A percentile compares a stretch with the other conserved stretches of the same genome.
Evolutionary conservation across 306 rosid species (phyloP).

Genomic region (Fragaria vesca): DNA sequence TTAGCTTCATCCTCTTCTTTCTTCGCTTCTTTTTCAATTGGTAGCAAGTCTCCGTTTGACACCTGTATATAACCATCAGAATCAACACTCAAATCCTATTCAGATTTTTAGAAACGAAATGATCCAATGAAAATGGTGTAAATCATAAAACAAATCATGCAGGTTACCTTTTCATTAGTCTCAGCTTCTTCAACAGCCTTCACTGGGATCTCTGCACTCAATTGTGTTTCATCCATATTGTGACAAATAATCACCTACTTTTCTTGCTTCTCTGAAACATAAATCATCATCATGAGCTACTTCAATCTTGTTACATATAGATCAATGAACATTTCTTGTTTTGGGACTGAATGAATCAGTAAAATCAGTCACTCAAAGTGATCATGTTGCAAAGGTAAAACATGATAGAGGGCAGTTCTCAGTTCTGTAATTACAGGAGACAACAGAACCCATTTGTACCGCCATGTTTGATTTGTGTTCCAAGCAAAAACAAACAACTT

Average conservation of each 20-base stretch:
- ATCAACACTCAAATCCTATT: conserved; percentile 3
- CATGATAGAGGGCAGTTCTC: background rate
- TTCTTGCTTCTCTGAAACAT: conserved; percentile 23
- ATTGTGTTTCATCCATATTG: conserved; percentile 64
- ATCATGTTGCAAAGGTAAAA: conserved; percentile 2
- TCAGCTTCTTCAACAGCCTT: conserved; percentile 50
- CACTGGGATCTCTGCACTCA: conserved; percentile 46
- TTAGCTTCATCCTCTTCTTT: conserved; percentile 84
- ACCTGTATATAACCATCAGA: conserved; percentile 38
- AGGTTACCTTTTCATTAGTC: conserved; percentile 52
- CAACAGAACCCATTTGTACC: background rate
- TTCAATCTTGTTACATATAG: background rate
- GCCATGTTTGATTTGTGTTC: conserved; percentile 1
- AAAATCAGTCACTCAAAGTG: background rate
- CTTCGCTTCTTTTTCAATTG: conserved; percentile 43
- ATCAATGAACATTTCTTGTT: background rate
- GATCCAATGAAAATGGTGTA: background rate
- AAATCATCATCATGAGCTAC: background rate
- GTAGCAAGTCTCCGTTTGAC: conserved; percentile 43
- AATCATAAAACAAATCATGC: background rate
- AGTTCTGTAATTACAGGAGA: background rate
- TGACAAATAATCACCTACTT: conserved; percentile 12
- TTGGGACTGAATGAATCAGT: background rate
- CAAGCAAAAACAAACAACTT: conserved; percentile 15
- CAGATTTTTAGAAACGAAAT: background rate